These are phyloP conservation scores for Guadua angustifolia DNA, from an alignment of 176 grass and related monocot species.

Conservation along the genomic window DNA sequence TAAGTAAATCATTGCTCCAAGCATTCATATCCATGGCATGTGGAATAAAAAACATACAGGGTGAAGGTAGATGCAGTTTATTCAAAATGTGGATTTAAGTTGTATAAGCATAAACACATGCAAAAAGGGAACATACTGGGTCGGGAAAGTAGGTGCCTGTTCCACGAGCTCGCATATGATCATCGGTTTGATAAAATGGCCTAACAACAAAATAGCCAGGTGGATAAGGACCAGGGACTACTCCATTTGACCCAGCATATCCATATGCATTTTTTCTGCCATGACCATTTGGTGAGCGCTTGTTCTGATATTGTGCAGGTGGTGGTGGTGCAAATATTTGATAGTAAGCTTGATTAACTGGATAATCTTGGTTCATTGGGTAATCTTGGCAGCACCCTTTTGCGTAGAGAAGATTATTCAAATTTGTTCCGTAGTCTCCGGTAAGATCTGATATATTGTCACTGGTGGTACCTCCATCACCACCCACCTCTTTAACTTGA, in stretches of 20 bases:
- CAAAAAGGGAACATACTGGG: conserved; percentile 54
- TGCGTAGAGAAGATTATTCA: conserved; percentile 61
- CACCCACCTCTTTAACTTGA: conserved; percentile 18
- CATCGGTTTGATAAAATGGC: conserved; percentile 61
- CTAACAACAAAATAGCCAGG: conserved; percentile 59
- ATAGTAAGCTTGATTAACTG: conserved; percentile 40
- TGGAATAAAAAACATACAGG: conserved; percentile 19
- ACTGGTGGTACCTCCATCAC: conserved; percentile 40
- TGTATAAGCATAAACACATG: conserved; percentile 23
- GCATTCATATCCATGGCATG: conserved; percentile 5
- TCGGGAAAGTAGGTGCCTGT: conserved; percentile 93
- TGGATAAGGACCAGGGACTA: conserved; percentile 48
- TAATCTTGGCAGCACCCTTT: conserved; percentile 47
- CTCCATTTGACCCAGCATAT: conserved; percentile 58
- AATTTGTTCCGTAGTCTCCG: conserved; percentile 55
- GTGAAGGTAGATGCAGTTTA: conserved; percentile 18
- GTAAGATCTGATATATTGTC: conserved; percentile 60
- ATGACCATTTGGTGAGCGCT: conserved; percentile 54
- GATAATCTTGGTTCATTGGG: conserved; percentile 42
- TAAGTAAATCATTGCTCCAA: neutral
- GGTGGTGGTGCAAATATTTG: conserved; percentile 40
- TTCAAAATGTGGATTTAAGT: conserved; percentile 23
- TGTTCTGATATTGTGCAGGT: conserved; percentile 58
- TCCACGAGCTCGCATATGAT: conserved; percentile 61
- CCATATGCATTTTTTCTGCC: conserved; percentile 56